Evolutionary conservation across 129 eudicot genomes (phyloP), one percentile per base, ranked within the genome.

Genomic region (Flaveria brownii): DNA sequence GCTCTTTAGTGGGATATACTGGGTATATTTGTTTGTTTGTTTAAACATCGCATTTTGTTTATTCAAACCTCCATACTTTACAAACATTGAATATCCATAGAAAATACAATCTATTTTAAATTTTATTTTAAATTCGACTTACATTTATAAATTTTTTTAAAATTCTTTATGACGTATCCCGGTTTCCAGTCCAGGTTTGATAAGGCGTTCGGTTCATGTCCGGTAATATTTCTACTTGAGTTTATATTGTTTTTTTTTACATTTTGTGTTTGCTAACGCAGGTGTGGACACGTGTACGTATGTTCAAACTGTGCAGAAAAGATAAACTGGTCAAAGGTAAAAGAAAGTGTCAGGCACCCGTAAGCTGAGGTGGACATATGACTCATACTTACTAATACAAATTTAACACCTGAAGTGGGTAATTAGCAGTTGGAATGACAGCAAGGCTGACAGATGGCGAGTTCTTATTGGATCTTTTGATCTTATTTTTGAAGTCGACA

Each of bases 221-320:
- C 0, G 41, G 7, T 36, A 36, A 5, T 67, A 9, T 20, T 51
- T 70, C 22, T 9, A 26, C 13, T 10, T 28, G 2, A 2, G 0
- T 2, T 28, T 28, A 28, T 28, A 2, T 28, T 28, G 2, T 16
- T 73, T 45, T 8, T 8, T 11, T 28, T 43, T 63, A 46, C 36
- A 18, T 0, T 15, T 2, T 22, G 6, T 70, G 15, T 41, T 30
- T 42, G 43, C 46, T 78, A 54, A 51, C 78, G 36, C 82, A 94
- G 98, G 83, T 62, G 92, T 74, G 96, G 96, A 74, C 93, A 83
- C 82, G 87, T 91, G 88, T 87, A 88, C 80, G 73, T 91, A 17
- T 94, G 98, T 72, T 74, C 86, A 49, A 74, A 83, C 45, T 91
- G 98, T 80, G 96, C 98, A 10, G 79, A 80, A 52, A 80, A 80